Evolutionary conservation across 768 basidiomycete genomes (phyloP).

Genomic region (Strobilomyces confusus): DNA sequence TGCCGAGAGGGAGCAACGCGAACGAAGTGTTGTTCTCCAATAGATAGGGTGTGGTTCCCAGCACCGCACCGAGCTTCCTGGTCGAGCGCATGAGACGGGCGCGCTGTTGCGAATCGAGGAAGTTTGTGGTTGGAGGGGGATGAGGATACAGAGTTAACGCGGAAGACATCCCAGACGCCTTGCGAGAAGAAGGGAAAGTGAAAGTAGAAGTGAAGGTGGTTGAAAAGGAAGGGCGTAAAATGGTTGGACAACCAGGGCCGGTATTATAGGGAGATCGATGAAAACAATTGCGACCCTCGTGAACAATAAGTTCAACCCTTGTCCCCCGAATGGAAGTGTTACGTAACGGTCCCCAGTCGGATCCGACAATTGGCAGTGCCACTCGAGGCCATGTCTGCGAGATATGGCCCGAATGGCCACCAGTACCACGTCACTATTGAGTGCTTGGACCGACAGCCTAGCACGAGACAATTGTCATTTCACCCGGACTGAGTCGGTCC

Average conservation of each 20-base stretch:
- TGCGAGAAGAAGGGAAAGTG: not conserved
- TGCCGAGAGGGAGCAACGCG: conserved; percentile 22
- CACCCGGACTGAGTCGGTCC: too few relatives aligned
- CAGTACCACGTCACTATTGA: too few relatives aligned
- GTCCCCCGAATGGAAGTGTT: conserved; percentile 13
- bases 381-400: too few relatives aligned
- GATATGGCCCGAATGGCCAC: too few relatives aligned
- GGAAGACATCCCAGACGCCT: conserved; percentile 22
- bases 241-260: not conserved
- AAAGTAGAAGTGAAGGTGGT: not conserved
- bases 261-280: conserved; percentile 2
- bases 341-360: conserved; percentile 5
- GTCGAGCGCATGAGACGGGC: conserved; percentile 36
- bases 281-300: conserved; percentile 3
- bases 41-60: conserved; percentile 35
- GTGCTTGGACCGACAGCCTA: too few relatives aligned
- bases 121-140: conserved; percentile 35
- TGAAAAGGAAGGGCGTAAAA: not conserved
- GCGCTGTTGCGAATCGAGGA: conserved; percentile 30
- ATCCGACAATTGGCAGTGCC: not conserved
- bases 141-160: conserved; percentile 14
- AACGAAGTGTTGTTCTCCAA: conserved; percentile 26
- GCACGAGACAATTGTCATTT: too few relatives aligned
- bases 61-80: conserved; percentile 33
- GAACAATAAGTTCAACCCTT: conserved; percentile 7